Conservation (phyloP, 139 green algal species). For the Pleodorina starrii region DNA sequence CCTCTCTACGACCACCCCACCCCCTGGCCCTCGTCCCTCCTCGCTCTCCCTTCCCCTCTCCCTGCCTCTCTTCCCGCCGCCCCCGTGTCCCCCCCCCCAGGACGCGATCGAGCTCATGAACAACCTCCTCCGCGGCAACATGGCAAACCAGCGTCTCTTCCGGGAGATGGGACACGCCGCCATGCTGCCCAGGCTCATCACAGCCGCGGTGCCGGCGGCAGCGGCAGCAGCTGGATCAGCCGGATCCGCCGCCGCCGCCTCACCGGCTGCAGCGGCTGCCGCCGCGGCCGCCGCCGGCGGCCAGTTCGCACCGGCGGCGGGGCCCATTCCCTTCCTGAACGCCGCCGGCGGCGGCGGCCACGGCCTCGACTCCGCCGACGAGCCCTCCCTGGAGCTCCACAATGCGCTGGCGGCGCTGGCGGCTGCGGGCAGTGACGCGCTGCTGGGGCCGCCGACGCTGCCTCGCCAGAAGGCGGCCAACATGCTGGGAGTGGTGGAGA, state of each 20-base stretch:
- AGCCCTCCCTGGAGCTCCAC: slow-evolving; percentile 37
- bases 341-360: background rate
- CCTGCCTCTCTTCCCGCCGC: too few species aligned
- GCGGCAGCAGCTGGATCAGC: slow-evolving; percentile 17
- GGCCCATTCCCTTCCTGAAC: slow-evolving; percentile 7
- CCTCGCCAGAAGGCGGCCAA: slow-evolving; percentile 72
- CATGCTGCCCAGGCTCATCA: slow-evolving; percentile 63
- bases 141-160: slow-evolving; percentile 90
- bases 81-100: too few species aligned
- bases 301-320: background rate
- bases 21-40: too few species aligned
- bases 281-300: slow-evolving; percentile 7
- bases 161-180: slow-evolving; percentile 73
- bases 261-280: background rate
- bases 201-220: slow-evolving; percentile 14
- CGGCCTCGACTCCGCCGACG: background rate
- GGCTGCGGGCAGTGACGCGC: slow-evolving; percentile 30
- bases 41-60: too few species aligned
- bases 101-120: slow-evolving; percentile 92
- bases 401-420: slow-evolving; percentile 40
- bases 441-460: slow-evolving; percentile 24
- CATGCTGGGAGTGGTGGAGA: slow-evolving; percentile 78
- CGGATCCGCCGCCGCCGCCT: background rate
- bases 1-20: too few species aligned
- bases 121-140: slow-evolving; percentile 86